phyloP scores from a whole-genome alignment of 768 basidiomycete species.

The Kwoniella shandongensis region DNA sequence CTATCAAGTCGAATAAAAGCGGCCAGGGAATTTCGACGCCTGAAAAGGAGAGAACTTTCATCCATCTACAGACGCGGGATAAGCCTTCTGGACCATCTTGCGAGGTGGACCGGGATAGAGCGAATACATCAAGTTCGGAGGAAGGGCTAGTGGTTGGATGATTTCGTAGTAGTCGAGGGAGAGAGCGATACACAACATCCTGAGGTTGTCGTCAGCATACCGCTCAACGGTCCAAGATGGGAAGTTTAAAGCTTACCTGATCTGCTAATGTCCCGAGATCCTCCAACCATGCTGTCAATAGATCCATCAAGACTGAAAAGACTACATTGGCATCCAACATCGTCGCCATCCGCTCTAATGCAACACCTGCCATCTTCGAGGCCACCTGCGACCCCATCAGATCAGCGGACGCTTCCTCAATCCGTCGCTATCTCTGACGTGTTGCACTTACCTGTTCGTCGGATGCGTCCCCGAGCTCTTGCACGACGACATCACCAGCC shows the following conservation, averaged over 20 bases:
- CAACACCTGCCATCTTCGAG: slow-evolving; percentile 27
- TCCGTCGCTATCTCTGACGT: background rate
- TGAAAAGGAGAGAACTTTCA: slow-evolving; percentile 39
- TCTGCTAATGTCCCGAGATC: slow-evolving; percentile 36
- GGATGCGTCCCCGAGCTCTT: slow-evolving; percentile 4
- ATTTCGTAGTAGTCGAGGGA: slow-evolving; percentile 33
- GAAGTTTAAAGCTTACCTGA: slow-evolving; percentile 6
- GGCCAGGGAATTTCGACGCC: slow-evolving; percentile 41
- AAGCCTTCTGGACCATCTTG: slow-evolving; percentile 22
- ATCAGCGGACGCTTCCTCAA: slow-evolving; percentile 1
- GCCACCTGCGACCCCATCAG: slow-evolving; percentile 9
- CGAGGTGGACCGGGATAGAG: slow-evolving; percentile 8
- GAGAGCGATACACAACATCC: slow-evolving; percentile 29
- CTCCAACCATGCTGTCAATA: slow-evolving; percentile 40
- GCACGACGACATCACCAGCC: slow-evolving; percentile 5
- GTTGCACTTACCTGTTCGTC: slow-evolving; percentile 15
- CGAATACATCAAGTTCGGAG: slow-evolving; percentile 19
- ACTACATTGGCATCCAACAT: slow-evolving; percentile 29
- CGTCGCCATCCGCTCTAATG: slow-evolving; percentile 30
- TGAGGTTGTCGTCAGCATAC: slow-evolving; percentile 3
- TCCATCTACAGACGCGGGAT: slow-evolving; percentile 32
- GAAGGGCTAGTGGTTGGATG: background rate
- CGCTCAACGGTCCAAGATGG: background rate
- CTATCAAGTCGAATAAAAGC: slow-evolving; percentile 17
- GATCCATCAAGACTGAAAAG: slow-evolving; percentile 27